Conservation (phyloP, 805 yeast genomes). For the Schwanniomyces vanrijiae region DNA sequence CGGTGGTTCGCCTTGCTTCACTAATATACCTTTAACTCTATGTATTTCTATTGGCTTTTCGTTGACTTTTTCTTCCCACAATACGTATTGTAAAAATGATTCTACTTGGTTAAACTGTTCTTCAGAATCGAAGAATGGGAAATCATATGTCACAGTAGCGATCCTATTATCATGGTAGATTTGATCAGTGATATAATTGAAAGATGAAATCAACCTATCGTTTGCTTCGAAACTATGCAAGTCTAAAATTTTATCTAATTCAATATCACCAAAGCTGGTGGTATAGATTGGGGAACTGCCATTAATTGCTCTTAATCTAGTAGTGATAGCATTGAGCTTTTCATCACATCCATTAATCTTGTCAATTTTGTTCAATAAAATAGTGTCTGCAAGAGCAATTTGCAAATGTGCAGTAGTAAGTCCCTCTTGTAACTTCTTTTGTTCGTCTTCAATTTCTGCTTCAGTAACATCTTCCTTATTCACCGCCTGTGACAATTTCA, state of each 20-base stretch:
- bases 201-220: slow-evolving; percentile 16
- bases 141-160: slow-evolving; percentile 37
- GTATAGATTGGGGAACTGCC: slow-evolving; percentile 62
- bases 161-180: slow-evolving; percentile 41
- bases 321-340: slow-evolving; percentile 28
- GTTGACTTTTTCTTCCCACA: slow-evolving; percentile 66
- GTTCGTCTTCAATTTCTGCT: slow-evolving; percentile 30
- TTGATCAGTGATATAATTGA: slow-evolving; percentile 10
- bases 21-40: slow-evolving; percentile 75
- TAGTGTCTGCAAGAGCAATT: slow-evolving; percentile 83
- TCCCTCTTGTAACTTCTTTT: slow-evolving; percentile 37
- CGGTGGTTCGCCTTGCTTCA: slow-evolving; percentile 26
- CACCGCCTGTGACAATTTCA: slow-evolving; percentile 17
- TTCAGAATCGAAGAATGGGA: slow-evolving; percentile 40
- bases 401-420: slow-evolving; percentile 86
- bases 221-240: slow-evolving; percentile 69
- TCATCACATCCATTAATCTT: slow-evolving; percentile 22
- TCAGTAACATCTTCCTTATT: slow-evolving; percentile 20
- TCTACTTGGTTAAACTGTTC: slow-evolving; percentile 51
- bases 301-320: slow-evolving; percentile 57
- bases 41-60: slow-evolving; percentile 64
- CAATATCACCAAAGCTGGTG: slow-evolving; percentile 74
- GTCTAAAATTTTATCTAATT: slow-evolving; percentile 66
- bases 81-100: slow-evolving; percentile 60
- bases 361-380: slow-evolving; percentile 80